Evolutionary conservation across 2,329 filamentous ascomycete genomes (phyloP).

Genomic region (Nigrospora sphaerica): DNA sequence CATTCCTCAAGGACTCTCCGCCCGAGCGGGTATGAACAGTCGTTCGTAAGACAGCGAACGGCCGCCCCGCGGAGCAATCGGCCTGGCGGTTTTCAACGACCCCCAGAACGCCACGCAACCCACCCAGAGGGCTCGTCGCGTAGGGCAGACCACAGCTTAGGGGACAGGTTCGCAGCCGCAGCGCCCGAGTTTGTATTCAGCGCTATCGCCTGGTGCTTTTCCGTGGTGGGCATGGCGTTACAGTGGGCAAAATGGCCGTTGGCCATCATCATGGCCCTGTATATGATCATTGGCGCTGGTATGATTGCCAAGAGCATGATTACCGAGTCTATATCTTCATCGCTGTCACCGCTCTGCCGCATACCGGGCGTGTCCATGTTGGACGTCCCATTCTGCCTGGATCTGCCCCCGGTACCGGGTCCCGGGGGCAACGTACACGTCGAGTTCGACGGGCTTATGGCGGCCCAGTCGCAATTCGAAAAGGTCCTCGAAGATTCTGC

Average conservation of each 20-base stretch:
- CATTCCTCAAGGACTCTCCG: slow-evolving; percentile 26
- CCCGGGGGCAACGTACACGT: slow-evolving; percentile 23
- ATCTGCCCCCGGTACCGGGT: slow-evolving; percentile 14
- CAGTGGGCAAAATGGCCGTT: slow-evolving; percentile 58
- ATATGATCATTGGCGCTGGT: slow-evolving; percentile 50
- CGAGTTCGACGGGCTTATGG: slow-evolving; percentile 71
- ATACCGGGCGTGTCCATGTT: slow-evolving; percentile 59
- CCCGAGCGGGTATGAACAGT: slow-evolving; percentile 17
- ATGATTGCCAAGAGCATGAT: slow-evolving; percentile 56
- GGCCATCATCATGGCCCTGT: slow-evolving; percentile 52
- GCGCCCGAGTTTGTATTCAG: slow-evolving; percentile 31
- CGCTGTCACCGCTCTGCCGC: slow-evolving; percentile 62
- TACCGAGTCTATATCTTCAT: slow-evolving; percentile 51
- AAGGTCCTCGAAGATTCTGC: slow-evolving; percentile 63
- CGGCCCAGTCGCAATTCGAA: slow-evolving; percentile 69
- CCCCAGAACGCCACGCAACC: no score
- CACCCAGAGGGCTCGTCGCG: no score
- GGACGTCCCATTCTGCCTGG: slow-evolving; percentile 56
- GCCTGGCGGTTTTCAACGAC: no score
- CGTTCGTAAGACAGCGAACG: slow-evolving; percentile 11
- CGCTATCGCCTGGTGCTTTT: slow-evolving; percentile 40
- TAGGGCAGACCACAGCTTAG: slow-evolving; percentile 11
- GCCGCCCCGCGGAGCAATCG: background rate
- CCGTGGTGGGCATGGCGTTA: slow-evolving; percentile 52
- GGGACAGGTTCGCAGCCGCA: slow-evolving; percentile 24